Conservation (phyloP, 345 rosid species). For the Aurinia saxatilis region DNA sequence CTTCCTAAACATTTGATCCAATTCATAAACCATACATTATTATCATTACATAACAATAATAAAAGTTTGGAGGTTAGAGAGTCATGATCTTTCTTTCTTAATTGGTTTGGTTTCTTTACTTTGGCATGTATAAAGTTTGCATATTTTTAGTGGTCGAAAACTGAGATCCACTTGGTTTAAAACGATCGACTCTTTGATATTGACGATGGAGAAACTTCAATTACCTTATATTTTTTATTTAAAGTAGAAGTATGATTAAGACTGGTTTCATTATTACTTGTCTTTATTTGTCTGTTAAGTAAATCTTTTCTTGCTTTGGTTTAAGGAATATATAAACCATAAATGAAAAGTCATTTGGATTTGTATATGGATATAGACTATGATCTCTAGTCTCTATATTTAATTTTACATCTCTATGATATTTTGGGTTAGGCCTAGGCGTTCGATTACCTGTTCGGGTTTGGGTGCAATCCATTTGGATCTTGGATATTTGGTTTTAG, state of each 20-base stretch:
- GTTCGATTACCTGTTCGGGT: too few relatives aligned
- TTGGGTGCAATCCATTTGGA: too few relatives aligned
- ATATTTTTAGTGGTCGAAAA: background rate
- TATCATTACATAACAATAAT: background rate
- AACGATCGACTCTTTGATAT: background rate
- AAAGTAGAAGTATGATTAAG: background rate
- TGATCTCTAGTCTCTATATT: too few relatives aligned
- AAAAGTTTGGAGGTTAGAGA: background rate
- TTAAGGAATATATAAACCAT: conserved; percentile 1
- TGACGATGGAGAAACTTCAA: too few relatives aligned
- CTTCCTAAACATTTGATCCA: background rate
- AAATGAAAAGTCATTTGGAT: background rate
- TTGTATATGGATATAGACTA: background rate
- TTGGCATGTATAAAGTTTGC: conserved; percentile 11
- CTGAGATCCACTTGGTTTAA: conserved; percentile 18
- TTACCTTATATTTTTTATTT: too few relatives aligned
- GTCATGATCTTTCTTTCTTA: background rate
- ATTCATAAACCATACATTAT: background rate
- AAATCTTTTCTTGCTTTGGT: conserved; percentile 1
- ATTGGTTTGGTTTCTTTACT: conserved; percentile 7
- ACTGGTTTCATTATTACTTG: background rate
- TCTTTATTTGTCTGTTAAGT: background rate
- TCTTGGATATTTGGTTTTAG: too few relatives aligned
- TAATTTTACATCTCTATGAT: too few relatives aligned
- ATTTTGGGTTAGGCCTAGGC: too few relatives aligned